Evolutionary conservation across 1,284 basidiomycete species (phyloP).

Genomic region (Cryptococcus jaspeensis): DNA sequence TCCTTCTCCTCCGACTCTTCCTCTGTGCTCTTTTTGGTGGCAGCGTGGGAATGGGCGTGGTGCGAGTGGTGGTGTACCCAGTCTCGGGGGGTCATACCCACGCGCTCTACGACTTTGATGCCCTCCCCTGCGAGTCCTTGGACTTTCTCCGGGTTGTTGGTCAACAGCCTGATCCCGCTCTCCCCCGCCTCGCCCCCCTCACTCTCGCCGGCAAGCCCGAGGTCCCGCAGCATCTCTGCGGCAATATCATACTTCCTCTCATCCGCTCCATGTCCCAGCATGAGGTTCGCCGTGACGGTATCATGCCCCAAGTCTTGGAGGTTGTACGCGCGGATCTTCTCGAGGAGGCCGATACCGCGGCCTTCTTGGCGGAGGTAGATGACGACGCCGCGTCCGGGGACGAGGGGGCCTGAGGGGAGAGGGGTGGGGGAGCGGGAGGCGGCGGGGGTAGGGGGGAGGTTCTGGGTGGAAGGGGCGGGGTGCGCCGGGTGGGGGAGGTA

Average conservation of each 20-base stretch:
- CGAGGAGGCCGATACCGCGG: slow-evolving; percentile 93
- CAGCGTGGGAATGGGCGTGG: slow-evolving; percentile 6
- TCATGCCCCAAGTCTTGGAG: slow-evolving; percentile 97
- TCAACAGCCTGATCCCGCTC: slow-evolving; percentile 72
- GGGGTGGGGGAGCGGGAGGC: slow-evolving; percentile 27
- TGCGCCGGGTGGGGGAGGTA: neutral
- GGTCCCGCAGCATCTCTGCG: slow-evolving; percentile 81
- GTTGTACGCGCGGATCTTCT: slow-evolving; percentile 97
- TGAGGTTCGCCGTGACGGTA: slow-evolving; percentile 93
- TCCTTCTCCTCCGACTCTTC: slow-evolving; percentile 36
- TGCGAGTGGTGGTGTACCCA: slow-evolving; percentile 57
- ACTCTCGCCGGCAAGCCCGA: slow-evolving; percentile 62
- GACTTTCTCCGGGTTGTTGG: slow-evolving; percentile 98
- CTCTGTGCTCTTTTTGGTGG: slow-evolving; percentile 3
- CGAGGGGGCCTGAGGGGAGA: slow-evolving; percentile 7
- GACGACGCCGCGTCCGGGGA: slow-evolving; percentile 84
- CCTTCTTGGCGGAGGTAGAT: slow-evolving; percentile 98
- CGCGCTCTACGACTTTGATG: slow-evolving; percentile 75
- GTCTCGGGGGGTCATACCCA: slow-evolving; percentile 90
- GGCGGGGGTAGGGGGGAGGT: slow-evolving; percentile 36
- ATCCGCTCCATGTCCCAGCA: slow-evolving; percentile 93
- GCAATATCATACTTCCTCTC: slow-evolving; percentile 92
- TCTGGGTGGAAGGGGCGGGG: slow-evolving; percentile 3
- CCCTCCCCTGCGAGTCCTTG: slow-evolving; percentile 81
- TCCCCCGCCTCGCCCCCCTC: slow-evolving; percentile 50